Conservation (phyloP, 83 land plant species). For the Diphasiastrum complanatum region DNA sequence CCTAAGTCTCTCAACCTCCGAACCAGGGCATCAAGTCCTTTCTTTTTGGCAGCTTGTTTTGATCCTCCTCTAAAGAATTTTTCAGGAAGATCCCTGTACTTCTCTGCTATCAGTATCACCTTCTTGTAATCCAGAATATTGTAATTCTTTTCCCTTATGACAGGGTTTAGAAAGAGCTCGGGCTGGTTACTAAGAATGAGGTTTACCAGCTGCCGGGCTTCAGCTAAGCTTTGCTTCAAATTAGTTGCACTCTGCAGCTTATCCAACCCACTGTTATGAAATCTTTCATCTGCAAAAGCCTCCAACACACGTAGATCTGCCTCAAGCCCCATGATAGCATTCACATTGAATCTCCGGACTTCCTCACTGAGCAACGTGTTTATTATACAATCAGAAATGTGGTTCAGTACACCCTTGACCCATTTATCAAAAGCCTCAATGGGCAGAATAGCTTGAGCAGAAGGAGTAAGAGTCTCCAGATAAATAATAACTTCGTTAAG, state of each 20-base stretch:
- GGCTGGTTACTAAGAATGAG: constrained; percentile 80
- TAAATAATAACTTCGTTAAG: constrained; percentile 64
- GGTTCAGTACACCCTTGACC: constrained; percentile 68
- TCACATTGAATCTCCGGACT: constrained; percentile 66
- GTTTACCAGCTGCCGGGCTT: constrained; percentile 75
- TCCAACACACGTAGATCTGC: constrained; percentile 67
- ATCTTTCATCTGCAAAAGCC: constrained; percentile 73
- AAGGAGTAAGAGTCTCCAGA: constrained; percentile 65
- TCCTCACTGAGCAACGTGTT: constrained; percentile 69
- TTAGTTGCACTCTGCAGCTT: constrained; percentile 48
- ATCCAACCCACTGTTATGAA: constrained; percentile 47
- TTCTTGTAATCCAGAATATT: constrained; percentile 63
- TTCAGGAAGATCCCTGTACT: constrained; percentile 85
- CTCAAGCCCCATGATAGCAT: constrained; percentile 68
- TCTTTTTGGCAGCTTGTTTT: constrained; percentile 67
- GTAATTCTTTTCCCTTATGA: constrained; percentile 70
- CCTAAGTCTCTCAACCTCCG: constrained; percentile 75
- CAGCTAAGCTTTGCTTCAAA: constrained; percentile 54
- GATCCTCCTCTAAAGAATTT: constrained; percentile 64
- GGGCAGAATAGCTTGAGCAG: constrained; percentile 86
- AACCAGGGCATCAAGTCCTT: constrained; percentile 68
- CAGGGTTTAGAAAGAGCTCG: constrained; percentile 85
- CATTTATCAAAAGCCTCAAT: constrained; percentile 70
- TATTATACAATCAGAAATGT: constrained; percentile 66
- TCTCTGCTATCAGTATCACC: constrained; percentile 69